Base-by-base conservation (phyloP, 108 stramenopile genomes). In the Skeletonema menzelii region DNA sequence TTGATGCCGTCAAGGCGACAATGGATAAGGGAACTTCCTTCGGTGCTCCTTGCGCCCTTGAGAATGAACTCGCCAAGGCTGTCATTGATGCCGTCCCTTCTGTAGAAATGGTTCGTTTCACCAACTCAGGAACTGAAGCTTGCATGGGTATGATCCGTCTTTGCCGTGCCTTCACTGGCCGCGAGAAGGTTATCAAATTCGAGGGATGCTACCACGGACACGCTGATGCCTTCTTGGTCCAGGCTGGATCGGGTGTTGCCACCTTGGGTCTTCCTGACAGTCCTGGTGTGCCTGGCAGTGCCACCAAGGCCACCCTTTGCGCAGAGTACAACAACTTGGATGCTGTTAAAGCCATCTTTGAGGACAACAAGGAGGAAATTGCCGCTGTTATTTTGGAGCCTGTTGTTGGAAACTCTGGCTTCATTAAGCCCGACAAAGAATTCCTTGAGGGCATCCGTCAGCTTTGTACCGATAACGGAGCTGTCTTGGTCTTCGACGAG, bases 131-230 rank as follows among this genome's bases (percentile, higher is more conserved):
- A 71, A 99, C 98, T 15, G 98, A 99, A 77, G 98, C 98, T 8
- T 98, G 97, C 89, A 98, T 97, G 98, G 97, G 98, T 78, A 97
- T 98, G 98, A 89, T 98, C 73, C 97, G 98, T 68, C 91, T 98
- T 60, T 95, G 95, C 35, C 98, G 98, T 63, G 98, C 98, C 64
- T 96, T 73, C 91, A 98, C 98, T 27, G 58, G 69, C 58, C 89
- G 97, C 27, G 96, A 97, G 77, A 97, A 97, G 85, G 85, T 98
- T 30, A 94, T 98, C 85, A 98, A 98, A 84, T 98, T 98, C 85
- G 97, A 98, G 79, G 98, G 98, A 85, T 98, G 98, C 88, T 98
- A 98, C 88, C 98, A 98, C 84, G 98, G 98, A 72, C 98, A 98
- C 79, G 98, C 96, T 57, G 97, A 98, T 72, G 88, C 96, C 61